A percentile compares a stretch with the other conserved stretches of the same genome.
Conservation (phyloP, 176 grass and related monocot genomes). For the Eragrostis nindensis region DNA sequence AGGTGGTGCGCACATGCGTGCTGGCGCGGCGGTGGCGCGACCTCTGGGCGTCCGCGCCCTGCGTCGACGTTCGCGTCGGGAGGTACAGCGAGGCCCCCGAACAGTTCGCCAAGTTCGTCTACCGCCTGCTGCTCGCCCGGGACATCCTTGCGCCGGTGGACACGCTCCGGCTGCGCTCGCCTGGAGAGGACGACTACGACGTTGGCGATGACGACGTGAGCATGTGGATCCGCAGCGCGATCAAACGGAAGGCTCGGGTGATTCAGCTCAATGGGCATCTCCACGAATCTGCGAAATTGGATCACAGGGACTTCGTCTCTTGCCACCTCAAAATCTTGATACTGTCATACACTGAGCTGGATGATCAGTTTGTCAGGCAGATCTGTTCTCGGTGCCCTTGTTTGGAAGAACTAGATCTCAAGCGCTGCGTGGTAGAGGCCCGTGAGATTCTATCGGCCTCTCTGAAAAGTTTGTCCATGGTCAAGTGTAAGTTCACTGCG, state of each 20-base stretch:
- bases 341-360: neutral
- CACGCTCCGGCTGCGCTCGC: constrained; percentile 22
- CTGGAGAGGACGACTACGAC: neutral
- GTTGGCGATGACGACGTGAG: neutral
- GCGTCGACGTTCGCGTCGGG: constrained; percentile 1
- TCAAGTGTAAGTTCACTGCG: no score
- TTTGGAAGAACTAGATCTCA: constrained; percentile 39
- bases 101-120: neutral
- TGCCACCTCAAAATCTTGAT: constrained; percentile 38
- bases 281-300: neutral
- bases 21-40: constrained; percentile 23
- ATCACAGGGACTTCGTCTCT: neutral
- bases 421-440: neutral
- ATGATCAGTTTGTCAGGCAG: neutral
- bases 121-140: neutral
- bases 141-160: neutral
- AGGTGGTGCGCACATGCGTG: constrained; percentile 12
- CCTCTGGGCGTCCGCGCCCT: constrained; percentile 34
- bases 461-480: no score
- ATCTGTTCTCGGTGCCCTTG: constrained; percentile 26
- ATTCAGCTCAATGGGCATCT: constrained; percentile 32
- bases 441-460: no score
- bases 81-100: neutral
- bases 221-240: constrained; percentile 9
- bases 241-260: neutral